Base-by-base conservation (phyloP, 139 green algal species). In the Diplosphaera chodatii region DNA sequence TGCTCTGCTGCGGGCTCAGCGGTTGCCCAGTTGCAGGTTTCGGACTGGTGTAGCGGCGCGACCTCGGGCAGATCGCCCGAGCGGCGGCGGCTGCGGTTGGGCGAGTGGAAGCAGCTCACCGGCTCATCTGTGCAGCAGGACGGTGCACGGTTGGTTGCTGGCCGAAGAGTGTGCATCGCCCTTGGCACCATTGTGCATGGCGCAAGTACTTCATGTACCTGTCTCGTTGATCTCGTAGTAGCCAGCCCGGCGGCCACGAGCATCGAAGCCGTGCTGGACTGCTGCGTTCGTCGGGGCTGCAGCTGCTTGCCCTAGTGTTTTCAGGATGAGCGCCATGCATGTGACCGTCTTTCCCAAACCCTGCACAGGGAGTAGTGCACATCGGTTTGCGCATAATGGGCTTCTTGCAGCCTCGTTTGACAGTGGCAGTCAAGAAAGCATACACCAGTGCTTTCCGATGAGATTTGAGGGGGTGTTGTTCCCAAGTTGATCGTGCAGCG, bases 321-420 rank as follows among this genome's bases (percentile, higher is more conserved):
- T 91, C 4, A 95, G 80, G 21, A 97, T 86, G 18, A 97, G 82
- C 1, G 81, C 81, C 28, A 98, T 68, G 1, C 77, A 82, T 1
- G 88, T 97, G 22, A 94, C 78, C 4, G 93, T 98, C 80, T 98
- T 98, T 27, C 93, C 93, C 29, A 98, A 83, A 1, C 93, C 93
- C 69, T 91, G 81, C 69, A 27, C 10, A n/a, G 25, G 22, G 25
- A 77, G 13, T n/a, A n/a, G n/a, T n/a, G n/a, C n/a, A 30, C 34
- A 23, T 16, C n/a, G 28, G 68, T 10, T n/a, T n/a, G n/a, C n/a
- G n/a, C n/a, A n/a, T n/a, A n/a, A n/a, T n/a, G n/a, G n/a, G n/a
- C n/a, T n/a, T n/a, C n/a, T n/a, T n/a, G n/a, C n/a, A n/a, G n/a
- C n/a, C n/a, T n/a, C n/a, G n/a, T n/a, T n/a, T 23, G 31, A 25